Evolutionary conservation across 257 asterid genomes (phyloP), one percentile per base, ranked within the genome.

Genomic region (Solanum pennellii): DNA sequence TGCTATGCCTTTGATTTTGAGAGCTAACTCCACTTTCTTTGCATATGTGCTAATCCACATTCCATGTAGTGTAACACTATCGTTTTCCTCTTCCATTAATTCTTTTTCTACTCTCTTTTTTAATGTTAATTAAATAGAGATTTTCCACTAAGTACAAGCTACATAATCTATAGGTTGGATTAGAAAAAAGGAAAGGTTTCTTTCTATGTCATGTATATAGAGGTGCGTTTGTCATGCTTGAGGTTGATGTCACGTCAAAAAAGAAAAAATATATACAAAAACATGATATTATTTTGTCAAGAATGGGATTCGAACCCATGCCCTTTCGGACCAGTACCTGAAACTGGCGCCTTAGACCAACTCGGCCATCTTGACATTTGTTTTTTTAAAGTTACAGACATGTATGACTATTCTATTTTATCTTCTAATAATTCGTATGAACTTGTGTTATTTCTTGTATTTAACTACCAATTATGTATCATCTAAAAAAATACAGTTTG

Each of bases 11-110:
- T 93, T 93, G 88, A 91, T 75, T 77, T 92, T 92, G 79, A 92
- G 91, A 85, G 94, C 94, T 71, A 92, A 84, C 73, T 92, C 91
- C 16, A 93, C 93, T 83, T 90, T 90, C 89, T 89, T 88, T 5
- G 52, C 88, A 71, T 73, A 93, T 74, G 90, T 83, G 91, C 93
- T 93, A n/a, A 86, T 74, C 93, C 93, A 91, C 59, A 72, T 84
- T 52, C 92, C 95, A 80, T 90, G 89, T 10, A 92, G 86, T 83
- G 60, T 35, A 42, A 91, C 92, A 10, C 33, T 18, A 71, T 47
- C 87, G 83, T 83, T 89, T 88, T 89, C 92, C 42, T 90, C 89
- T 72, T 73, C 93, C 92, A 90, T 92, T 56, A 56, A 68, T 72
- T 13, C 14, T 23, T 49, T 4, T 82, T 27, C 18, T 27, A n/a